Conservation (phyloP, 225 moss, liverwort and hornwort genomes). For the Pleurozium schreberi region DNA sequence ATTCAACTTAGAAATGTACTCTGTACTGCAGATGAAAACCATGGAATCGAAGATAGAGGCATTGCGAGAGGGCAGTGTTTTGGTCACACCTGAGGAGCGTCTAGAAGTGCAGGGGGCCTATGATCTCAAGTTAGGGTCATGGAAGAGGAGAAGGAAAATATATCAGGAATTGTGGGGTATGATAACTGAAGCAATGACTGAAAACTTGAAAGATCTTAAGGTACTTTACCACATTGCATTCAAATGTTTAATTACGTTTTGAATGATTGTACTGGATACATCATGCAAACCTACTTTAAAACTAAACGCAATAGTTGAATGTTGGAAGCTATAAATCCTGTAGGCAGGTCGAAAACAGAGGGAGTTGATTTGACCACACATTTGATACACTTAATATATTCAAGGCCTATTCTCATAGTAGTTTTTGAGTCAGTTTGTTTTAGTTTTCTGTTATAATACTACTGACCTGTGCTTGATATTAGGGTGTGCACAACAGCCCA, state of each 20-base stretch:
- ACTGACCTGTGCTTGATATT: background rate
- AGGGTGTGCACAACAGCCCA: background rate
- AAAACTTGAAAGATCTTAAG: constrained; percentile 58
- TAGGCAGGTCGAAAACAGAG: background rate
- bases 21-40: constrained; percentile 31
- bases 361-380: background rate
- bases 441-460: background rate
- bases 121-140: constrained; percentile 40
- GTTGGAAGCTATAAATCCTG: background rate
- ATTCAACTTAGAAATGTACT: background rate
- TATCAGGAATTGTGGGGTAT: constrained; percentile 89
- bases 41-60: constrained; percentile 54
- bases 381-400: background rate
- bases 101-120: constrained; percentile 47
- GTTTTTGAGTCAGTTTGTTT: background rate
- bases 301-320: background rate
- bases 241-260: background rate
- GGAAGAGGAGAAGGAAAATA: constrained; percentile 75
- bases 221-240: constrained; percentile 6
- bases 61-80: constrained; percentile 53
- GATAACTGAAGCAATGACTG: constrained; percentile 70
- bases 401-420: background rate
- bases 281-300: background rate
- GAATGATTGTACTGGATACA: background rate
- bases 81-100: constrained; percentile 69